Percentiles rank a stretch among this genome's conserved stretches.
Evolutionary conservation across 2,329 filamentous ascomycete genomes (phyloP).

Genomic region (Claviceps arundinis): DNA sequence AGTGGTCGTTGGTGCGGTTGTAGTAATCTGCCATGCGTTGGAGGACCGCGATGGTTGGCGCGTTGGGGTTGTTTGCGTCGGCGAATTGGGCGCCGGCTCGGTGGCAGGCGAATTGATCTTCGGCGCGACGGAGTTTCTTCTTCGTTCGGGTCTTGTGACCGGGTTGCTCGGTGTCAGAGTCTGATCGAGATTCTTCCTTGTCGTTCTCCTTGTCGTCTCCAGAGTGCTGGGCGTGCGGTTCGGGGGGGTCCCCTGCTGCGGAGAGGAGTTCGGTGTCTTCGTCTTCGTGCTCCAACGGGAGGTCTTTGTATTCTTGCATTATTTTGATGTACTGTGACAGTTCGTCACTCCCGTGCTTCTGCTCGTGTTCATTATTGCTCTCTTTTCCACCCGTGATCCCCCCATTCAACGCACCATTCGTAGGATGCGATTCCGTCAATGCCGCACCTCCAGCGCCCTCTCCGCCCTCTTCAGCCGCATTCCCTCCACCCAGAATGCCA

Average conservation of each 20-base stretch:
- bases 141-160: neutral
- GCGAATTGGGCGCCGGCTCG: constrained; percentile 33
- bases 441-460: constrained; percentile 5
- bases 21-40: constrained; percentile 73
- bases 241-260: neutral
- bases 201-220: neutral
- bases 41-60: constrained; percentile 60
- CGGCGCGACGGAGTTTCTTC: constrained; percentile 21
- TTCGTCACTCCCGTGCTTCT: constrained; percentile 29
- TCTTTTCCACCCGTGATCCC: neutral
- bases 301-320: constrained; percentile 43
- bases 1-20: constrained; percentile 58
- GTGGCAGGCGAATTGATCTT: constrained; percentile 42
- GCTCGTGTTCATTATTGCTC: too few relatives aligned
- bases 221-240: too few relatives aligned
- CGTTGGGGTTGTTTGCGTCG: constrained; percentile 52
- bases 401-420: neutral
- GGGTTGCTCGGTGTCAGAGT: neutral
- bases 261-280: constrained; percentile 25
- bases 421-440: constrained; percentile 13
- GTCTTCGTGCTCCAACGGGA: constrained; percentile 41
- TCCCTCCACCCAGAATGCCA: constrained; percentile 17
- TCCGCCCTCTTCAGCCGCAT: constrained; percentile 7
- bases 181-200: neutral
- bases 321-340: constrained; percentile 52